Evolutionary conservation across 2,329 filamentous ascomycete genomes (phyloP).

Genomic region (Amesomyces nigricolor): DNA sequence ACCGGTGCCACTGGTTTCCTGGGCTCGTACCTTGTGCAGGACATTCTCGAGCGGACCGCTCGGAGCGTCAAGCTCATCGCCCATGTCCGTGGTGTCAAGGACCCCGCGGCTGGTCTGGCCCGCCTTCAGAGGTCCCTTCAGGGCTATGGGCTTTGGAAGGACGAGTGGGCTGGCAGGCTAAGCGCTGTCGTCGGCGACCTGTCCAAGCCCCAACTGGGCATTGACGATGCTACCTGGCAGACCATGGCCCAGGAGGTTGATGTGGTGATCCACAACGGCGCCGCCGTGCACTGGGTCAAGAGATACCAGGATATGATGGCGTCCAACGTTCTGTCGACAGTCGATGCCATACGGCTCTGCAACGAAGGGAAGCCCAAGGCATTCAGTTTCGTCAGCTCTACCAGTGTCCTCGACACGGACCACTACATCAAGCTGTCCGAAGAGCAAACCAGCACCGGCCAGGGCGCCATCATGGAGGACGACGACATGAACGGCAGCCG

Average conservation of each 20-base stretch:
- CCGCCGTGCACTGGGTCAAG: slow-evolving; percentile 74
- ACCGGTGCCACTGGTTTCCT: slow-evolving; percentile 90
- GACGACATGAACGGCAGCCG: slow-evolving; percentile 75
- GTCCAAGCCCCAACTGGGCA: slow-evolving; percentile 64
- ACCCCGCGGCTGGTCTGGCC: slow-evolving; percentile 52
- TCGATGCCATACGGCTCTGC: slow-evolving; percentile 72
- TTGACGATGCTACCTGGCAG: slow-evolving; percentile 62
- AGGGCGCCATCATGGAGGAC: slow-evolving; percentile 61
- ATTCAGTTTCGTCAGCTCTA: slow-evolving; percentile 78
- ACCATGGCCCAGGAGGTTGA: slow-evolving; percentile 61
- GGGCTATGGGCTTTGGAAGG: slow-evolving; percentile 75
- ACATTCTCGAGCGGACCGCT: slow-evolving; percentile 59
- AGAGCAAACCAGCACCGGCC: slow-evolving; percentile 53
- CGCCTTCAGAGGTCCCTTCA: slow-evolving; percentile 62
- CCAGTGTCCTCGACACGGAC: slow-evolving; percentile 73
- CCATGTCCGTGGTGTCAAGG: slow-evolving; percentile 64
- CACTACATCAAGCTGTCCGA: slow-evolving; percentile 73
- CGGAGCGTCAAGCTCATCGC: slow-evolving; percentile 60
- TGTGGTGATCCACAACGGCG: slow-evolving; percentile 76
- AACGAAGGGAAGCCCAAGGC: slow-evolving; percentile 71
- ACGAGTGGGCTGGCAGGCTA: slow-evolving; percentile 60
- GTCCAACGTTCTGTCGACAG: slow-evolving; percentile 74
- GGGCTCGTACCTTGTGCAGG: slow-evolving; percentile 71
- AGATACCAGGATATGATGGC: slow-evolving; percentile 66
- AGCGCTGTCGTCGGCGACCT: slow-evolving; percentile 69